Percentiles rank a stretch among this genome's conserved stretches.
Evolutionary conservation across 1,284 basidiomycete genomes (phyloP).

Genomic region (Ceratobasidium sp.): DNA sequence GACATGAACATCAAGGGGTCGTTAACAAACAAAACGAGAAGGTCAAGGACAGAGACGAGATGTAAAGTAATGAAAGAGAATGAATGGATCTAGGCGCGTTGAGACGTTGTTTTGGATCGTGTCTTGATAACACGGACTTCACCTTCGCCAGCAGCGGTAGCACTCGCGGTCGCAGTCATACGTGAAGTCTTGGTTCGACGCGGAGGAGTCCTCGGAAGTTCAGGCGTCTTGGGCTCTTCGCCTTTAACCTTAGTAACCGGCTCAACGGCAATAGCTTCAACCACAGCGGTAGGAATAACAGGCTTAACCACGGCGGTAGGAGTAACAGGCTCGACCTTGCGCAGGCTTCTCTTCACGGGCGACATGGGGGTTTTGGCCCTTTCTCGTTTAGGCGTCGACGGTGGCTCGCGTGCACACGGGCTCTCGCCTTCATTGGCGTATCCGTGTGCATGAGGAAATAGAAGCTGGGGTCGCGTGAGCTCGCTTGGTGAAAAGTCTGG

Average conservation of each 20-base stretch:
- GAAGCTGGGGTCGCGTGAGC: constrained; percentile 44
- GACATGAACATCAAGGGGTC: constrained; percentile 10
- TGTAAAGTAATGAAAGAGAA: background rate
- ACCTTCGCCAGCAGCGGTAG: background rate
- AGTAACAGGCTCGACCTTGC: background rate
- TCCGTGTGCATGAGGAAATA: constrained; percentile 44
- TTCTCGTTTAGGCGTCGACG: constrained; percentile 34
- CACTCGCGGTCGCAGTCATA: background rate
- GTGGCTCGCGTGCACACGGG: constrained; percentile 1
- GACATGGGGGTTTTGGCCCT: constrained; percentile 9
- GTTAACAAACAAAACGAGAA: constrained; percentile 12
- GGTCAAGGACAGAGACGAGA: background rate
- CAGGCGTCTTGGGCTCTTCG: constrained; percentile 32
- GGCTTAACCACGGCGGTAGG: background rate
- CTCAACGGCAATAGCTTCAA: too few relatives aligned
- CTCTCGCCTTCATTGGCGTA: constrained; percentile 16
- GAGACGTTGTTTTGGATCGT: constrained; percentile 30
- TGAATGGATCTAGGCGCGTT: constrained; percentile 3
- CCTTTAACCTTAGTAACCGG: background rate
- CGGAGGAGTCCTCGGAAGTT: constrained; percentile 24
- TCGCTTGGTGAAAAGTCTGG: constrained; percentile 48
- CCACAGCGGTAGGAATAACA: background rate
- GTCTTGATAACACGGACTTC: constrained; percentile 37
- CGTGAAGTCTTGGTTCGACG: background rate
- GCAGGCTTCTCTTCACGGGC: constrained; percentile 19